Conservation (phyloP, 2,329 filamentous ascomycete genomes). For the Penicillium frequentans region DNA sequence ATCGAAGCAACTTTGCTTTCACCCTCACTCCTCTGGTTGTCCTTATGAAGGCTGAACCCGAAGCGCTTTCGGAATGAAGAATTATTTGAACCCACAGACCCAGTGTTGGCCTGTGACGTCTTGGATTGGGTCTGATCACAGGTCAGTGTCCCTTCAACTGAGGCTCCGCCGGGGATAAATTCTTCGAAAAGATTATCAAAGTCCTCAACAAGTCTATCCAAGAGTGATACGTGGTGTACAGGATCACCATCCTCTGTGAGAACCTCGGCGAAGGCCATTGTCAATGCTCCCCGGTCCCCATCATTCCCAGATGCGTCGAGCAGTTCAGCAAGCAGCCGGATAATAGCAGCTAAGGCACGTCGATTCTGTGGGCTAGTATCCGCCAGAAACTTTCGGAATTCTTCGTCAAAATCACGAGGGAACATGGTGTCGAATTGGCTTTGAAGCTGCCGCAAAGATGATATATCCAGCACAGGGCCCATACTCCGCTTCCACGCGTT, state of each 20-base stretch:
- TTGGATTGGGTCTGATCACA: conserved; percentile 62
- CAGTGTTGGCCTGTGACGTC: conserved; percentile 62
- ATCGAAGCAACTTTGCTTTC: conserved; percentile 72
- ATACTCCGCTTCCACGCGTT: conserved; percentile 88
- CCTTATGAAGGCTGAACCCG: conserved; percentile 74
- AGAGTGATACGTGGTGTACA: conserved; percentile 79
- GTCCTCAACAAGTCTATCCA: conserved; percentile 87
- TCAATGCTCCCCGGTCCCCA: conserved; percentile 83
- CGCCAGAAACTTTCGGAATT: conserved; percentile 54
- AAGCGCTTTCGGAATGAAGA: conserved; percentile 84
- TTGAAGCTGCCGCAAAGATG: conserved; percentile 73
- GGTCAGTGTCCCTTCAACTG: conserved; percentile 39
- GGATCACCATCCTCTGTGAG: conserved; percentile 75
- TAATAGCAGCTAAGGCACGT: conserved; percentile 77
- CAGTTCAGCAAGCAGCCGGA: conserved; percentile 82
- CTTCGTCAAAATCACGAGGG: conserved; percentile 54
- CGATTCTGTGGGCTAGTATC: conserved; percentile 61
- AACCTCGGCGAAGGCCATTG: conserved; percentile 83
- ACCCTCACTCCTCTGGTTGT: conserved; percentile 73
- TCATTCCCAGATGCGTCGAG: conserved; percentile 90
- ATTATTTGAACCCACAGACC: conserved; percentile 79
- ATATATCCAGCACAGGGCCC: conserved; percentile 75
- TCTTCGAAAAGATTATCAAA: conserved; percentile 86
- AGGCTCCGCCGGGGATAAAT: conserved; percentile 46
- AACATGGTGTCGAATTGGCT: conserved; percentile 43